Percentiles rank a stretch among this genome's conserved stretches.
Conservation (phyloP, 129 eudicot genomes). For the Flaveria linearis region DNA sequence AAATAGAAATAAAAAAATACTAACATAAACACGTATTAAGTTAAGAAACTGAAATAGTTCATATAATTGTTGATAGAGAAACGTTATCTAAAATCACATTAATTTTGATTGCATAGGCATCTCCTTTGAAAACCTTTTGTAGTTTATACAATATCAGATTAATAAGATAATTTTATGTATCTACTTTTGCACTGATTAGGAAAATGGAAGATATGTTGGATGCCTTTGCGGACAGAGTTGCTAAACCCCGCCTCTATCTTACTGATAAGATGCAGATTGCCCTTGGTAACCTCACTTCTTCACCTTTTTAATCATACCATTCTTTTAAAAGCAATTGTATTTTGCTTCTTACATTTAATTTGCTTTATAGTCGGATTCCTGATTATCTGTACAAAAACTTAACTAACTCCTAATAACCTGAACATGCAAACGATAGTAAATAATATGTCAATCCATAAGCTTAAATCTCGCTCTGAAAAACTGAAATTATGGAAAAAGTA, state of each 20-base stretch:
- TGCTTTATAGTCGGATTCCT: not conserved
- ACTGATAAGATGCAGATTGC: constrained; percentile 99
- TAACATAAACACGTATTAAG: not conserved
- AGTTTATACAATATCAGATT: not conserved
- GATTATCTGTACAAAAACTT: not conserved
- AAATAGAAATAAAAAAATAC: not conserved
- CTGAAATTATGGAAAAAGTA: not conserved
- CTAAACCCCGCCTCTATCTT: constrained; percentile 86
- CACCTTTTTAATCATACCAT: not conserved
- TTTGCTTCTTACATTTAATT: constrained; percentile 12
- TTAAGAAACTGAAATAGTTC: not conserved
- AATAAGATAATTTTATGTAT: not conserved
- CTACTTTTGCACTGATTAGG: constrained; percentile 43
- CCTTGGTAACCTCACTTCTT: constrained; percentile 56
- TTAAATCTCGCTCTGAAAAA: not conserved
- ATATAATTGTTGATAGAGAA: too few species aligned
- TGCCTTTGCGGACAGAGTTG: constrained; percentile 86
- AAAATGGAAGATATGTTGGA: constrained; percentile 87
- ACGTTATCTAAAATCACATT: not conserved
- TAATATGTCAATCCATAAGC: constrained; percentile 4
- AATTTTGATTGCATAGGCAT: not conserved
- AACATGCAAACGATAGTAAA: not conserved
- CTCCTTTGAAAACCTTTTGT: not conserved
- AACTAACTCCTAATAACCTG: not conserved
- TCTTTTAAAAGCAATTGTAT: not conserved